These are phyloP conservation scores for Hemileia vastatrix DNA, from an alignment of 1,284 basidiomycete genomes.

Conservation along the genomic window DNA sequence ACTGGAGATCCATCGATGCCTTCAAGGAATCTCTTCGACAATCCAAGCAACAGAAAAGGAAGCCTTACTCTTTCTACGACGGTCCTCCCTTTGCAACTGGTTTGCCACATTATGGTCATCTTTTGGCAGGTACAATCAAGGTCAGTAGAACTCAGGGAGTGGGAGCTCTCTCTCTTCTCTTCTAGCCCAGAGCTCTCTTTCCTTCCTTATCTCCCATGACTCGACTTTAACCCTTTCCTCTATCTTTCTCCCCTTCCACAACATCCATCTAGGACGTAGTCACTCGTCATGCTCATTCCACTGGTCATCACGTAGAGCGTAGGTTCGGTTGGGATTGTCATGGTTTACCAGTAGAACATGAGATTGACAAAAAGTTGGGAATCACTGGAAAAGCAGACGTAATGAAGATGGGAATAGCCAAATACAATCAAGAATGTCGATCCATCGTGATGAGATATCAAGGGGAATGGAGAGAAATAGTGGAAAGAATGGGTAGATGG, in stretches of 20 bases:
- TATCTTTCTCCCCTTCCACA: not conserved
- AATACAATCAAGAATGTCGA: slow-evolving; percentile 42
- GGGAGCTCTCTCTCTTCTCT: not conserved
- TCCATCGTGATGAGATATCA: slow-evolving; percentile 44
- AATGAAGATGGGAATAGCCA: slow-evolving; percentile 41
- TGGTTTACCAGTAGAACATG: slow-evolving; percentile 43
- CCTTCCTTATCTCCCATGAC: not conserved
- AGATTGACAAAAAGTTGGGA: slow-evolving; percentile 44
- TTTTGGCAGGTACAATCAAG: slow-evolving; percentile 41
- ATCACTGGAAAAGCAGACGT: slow-evolving; percentile 43
- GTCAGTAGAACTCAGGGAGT: too few species aligned
- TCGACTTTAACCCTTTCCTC: not conserved
- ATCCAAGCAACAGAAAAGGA: too few species aligned
- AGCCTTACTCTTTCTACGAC: slow-evolving; percentile 43
- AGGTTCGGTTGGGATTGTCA: slow-evolving; percentile 45
- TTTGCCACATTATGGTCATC: slow-evolving; percentile 42
- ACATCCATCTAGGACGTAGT: slow-evolving; percentile 34
- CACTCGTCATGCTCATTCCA: slow-evolving; percentile 40
- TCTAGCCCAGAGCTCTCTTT: not conserved
- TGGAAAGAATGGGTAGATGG: slow-evolving; percentile 43
- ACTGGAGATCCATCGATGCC: slow-evolving; percentile 42
- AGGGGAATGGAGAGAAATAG: slow-evolving; percentile 38
- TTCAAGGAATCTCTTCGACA: too few species aligned
- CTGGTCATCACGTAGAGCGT: slow-evolving; percentile 43
- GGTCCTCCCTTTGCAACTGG: slow-evolving; percentile 43